These are phyloP conservation scores for Aspergillus sojae DNA, from an alignment of 2,329 filamentous ascomycete species.

Conservation along the genomic window DNA sequence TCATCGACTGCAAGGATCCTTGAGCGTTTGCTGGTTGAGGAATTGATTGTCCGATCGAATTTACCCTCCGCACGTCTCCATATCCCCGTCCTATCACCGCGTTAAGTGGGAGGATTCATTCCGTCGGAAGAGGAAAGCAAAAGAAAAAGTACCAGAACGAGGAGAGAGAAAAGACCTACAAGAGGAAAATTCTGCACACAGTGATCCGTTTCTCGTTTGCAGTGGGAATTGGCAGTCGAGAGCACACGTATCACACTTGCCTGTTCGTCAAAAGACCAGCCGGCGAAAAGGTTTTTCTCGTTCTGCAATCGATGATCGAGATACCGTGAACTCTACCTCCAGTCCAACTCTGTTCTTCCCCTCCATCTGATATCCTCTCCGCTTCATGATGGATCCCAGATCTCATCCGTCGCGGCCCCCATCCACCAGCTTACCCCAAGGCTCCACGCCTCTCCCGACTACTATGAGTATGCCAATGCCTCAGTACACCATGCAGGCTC, in stretches of 20 bases:
- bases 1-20: constrained; percentile 19
- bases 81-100: constrained; percentile 22
- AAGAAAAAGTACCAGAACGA: constrained; percentile 14
- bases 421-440: constrained; percentile 49
- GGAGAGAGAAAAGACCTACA: constrained; percentile 5
- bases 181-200: constrained; percentile 15
- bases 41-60: constrained; percentile 9
- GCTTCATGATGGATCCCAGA: constrained; percentile 44
- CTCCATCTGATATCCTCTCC: constrained; percentile 20
- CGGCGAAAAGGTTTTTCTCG: constrained; percentile 17
- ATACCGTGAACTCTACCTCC: constrained; percentile 32
- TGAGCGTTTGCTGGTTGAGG: constrained; percentile 19
- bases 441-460: constrained; percentile 47
- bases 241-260: constrained; percentile 8
- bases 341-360: constrained; percentile 18
- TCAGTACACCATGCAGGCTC: constrained; percentile 51
- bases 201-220: constrained; percentile 15
- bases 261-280: constrained; percentile 19
- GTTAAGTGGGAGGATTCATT: constrained; percentile 13
- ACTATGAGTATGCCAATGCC: constrained; percentile 51
- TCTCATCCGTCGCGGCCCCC: constrained; percentile 47
- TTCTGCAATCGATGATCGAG: constrained; percentile 38
- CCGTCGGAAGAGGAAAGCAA: constrained; percentile 14
- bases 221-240: constrained; percentile 16
- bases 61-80: constrained; percentile 13